Evolutionary conservation across 208 protist species (phyloP), one percentile per base, ranked within the genome.

Genomic region (Novymonas esmeraldas): DNA sequence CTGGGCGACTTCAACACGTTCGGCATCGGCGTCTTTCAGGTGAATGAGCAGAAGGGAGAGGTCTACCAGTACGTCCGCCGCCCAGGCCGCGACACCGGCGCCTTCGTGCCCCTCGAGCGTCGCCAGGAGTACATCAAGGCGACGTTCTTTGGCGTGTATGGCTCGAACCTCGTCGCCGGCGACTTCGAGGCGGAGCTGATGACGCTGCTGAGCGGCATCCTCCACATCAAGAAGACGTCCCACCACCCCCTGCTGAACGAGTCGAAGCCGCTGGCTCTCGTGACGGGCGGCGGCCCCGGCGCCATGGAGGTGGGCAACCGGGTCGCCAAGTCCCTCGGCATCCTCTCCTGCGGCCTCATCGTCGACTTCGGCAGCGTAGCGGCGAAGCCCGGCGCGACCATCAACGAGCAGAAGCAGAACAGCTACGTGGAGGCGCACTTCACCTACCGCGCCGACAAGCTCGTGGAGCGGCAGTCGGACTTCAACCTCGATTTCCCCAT

Each of bases 401-500:
- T 98, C 73, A 98, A 98, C 78, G 94, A 98, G 63, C 94, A 98
- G 78, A 91, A 85, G 61, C 87, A 89, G 67, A 98, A 98, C 73
- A 60, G 80, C 14, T 97, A 95, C 76, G 82, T 95, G 26, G 94
- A 98, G 57, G 92, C 92, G 9, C 96, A 90, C 72, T 96, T 97
- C 66, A 95, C 90, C 22, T 98, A 97, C 85, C 85, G 92, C 38
- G 79, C 85, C 1, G 83, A 95, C 68, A 98, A 98, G 69, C 79
- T 98, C 28, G 94, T 98, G 28, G 92, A 98, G 76, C 83, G 94
- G 45, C 94, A 98, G 76, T 93, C 89, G 14, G 94, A 98, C 70
- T 98, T 98, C 70, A 95, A 97, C 64, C 76, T 98, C 2, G 94
- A 98, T 69, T 96, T 98, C 58, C 94, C 94, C 46, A 97, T 98